Base-by-base conservation (phyloP, 768 basidiomycete species). In the Jaapia argillacea region DNA sequence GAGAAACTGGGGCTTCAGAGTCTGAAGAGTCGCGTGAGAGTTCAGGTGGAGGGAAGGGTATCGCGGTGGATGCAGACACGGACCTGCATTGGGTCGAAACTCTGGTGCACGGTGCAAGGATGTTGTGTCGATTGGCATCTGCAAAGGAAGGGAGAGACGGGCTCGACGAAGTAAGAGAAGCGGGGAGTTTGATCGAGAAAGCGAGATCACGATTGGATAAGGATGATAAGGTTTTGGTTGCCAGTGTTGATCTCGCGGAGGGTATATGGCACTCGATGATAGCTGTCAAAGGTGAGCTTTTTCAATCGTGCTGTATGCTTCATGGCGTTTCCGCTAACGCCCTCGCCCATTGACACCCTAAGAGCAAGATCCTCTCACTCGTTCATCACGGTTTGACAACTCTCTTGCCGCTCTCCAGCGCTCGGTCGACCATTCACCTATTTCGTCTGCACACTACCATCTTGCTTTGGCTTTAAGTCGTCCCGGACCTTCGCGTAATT, bases 1-100 rank as follows among this genome's bases (percentile, higher is more conserved):
- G 79, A 45, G 74, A 91, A 54, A 78, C 86, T 12, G 62, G 58
- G 20, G 61, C 67, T 39, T 63, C 66, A 25, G 62, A 62, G 22
- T 54, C 33, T 5, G 52, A 47, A n/a, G 46, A 45, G 24, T 49
- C 49, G 1, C 54, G 62, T 5, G 50, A 44, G 4, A 58, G 47
- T 4, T 39, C 36, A 3, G 41, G 43, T 16, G 58, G 53, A 4
- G 58, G 56, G 50, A 65, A 70, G 20, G 60, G 63, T 16, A 42
- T 4, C 18, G 20, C 18, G 13, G 41, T 45, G 13, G 72, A 82
- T 31, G 64, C 67, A 33, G 90, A 94, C 49, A 70, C 69, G 0
- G 81, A 92, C 56, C 57, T 60, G 10, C 61, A 74, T 27, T 94
- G 89, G 77, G 78, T 93, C 4, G 72, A 81, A 50, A 84, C 83